Percentiles rank a stretch among this genome's conserved stretches.
Evolutionary conservation across 2,329 filamentous ascomycete species (phyloP).

Genomic region (Aspergillus neoniger): DNA sequence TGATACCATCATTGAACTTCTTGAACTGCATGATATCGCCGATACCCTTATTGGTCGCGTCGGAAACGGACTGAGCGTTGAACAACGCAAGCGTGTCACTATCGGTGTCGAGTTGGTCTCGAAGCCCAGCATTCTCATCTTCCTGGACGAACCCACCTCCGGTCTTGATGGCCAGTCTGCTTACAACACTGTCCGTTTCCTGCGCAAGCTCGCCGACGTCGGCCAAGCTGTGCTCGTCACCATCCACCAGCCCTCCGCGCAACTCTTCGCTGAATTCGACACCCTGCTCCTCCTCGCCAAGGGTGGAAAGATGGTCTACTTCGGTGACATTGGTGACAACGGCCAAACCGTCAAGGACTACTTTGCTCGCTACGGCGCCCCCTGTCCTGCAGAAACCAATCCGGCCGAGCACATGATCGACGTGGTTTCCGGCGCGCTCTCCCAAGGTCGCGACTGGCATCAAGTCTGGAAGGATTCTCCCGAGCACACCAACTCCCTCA

Average conservation of each 20-base stretch:
- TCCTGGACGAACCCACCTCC: slow-evolving; percentile 70
- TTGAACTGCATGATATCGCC: slow-evolving; percentile 64
- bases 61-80: slow-evolving; percentile 56
- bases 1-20: slow-evolving; percentile 63
- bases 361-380: slow-evolving; percentile 64
- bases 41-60: slow-evolving; percentile 61
- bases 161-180: slow-evolving; percentile 69
- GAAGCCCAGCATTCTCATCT: slow-evolving; percentile 66
- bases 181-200: slow-evolving; percentile 65
- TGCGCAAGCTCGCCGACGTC: slow-evolving; percentile 64
- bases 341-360: slow-evolving; percentile 65
- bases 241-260: slow-evolving; percentile 68
- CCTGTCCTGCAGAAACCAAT: slow-evolving; percentile 63
- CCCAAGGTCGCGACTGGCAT: slow-evolving; percentile 65
- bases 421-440: slow-evolving; percentile 51
- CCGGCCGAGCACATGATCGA: slow-evolving; percentile 62
- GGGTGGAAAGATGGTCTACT: slow-evolving; percentile 71
- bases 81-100: slow-evolving; percentile 68
- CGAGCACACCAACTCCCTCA: slow-evolving; percentile 57
- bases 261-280: slow-evolving; percentile 70
- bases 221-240: slow-evolving; percentile 71
- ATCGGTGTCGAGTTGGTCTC: slow-evolving; percentile 73
- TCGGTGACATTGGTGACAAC: slow-evolving; percentile 67
- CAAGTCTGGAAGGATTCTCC: slow-evolving; percentile 68
- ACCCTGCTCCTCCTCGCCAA: slow-evolving; percentile 67